Percentiles rank a stretch among this genome's conserved stretches.
Evolutionary conservation across 495 filamentous ascomycete species (phyloP).

Genomic region (Aspergillus biplanus): DNA sequence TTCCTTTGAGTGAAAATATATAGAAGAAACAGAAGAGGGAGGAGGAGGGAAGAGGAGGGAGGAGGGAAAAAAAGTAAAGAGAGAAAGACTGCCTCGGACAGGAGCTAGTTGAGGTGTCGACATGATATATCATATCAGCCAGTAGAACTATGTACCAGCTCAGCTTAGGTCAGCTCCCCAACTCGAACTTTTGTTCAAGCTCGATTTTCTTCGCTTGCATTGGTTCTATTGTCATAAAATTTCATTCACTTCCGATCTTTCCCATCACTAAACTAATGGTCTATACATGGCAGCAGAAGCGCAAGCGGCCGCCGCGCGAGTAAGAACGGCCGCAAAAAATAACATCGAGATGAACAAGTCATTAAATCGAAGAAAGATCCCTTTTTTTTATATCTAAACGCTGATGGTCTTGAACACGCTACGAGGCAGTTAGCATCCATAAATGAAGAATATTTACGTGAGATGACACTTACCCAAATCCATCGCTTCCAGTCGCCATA

Average conservation of each 20-base stretch:
- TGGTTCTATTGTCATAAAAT: not conserved
- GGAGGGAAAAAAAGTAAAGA: not conserved
- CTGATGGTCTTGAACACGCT: constrained; percentile 62
- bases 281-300: constrained; percentile 9
- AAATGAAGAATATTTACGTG: not conserved
- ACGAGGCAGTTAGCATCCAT: constrained; percentile 27
- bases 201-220: not conserved
- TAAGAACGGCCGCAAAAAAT: not conserved
- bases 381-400: constrained; percentile 43
- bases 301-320: not conserved
- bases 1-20: too few species aligned
- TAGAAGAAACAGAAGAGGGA: too few species aligned
- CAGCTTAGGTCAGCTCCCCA: not conserved
- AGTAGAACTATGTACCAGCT: not conserved
- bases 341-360: constrained; percentile 11
- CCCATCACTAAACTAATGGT: not conserved
- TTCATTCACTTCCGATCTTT: constrained; percentile 4
- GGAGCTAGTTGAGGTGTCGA: not conserved
- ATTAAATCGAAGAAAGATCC: constrained; percentile 10
- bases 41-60: too few species aligned
- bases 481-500: constrained; percentile 84
- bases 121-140: constrained; percentile 11
- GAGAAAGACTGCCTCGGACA: not conserved
- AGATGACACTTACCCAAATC: constrained; percentile 65
- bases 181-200: not conserved